Evolutionary conservation across 768 basidiomycete species (phyloP), one percentile per base, ranked within the genome.

Genomic region (Kwoniella sp.): DNA sequence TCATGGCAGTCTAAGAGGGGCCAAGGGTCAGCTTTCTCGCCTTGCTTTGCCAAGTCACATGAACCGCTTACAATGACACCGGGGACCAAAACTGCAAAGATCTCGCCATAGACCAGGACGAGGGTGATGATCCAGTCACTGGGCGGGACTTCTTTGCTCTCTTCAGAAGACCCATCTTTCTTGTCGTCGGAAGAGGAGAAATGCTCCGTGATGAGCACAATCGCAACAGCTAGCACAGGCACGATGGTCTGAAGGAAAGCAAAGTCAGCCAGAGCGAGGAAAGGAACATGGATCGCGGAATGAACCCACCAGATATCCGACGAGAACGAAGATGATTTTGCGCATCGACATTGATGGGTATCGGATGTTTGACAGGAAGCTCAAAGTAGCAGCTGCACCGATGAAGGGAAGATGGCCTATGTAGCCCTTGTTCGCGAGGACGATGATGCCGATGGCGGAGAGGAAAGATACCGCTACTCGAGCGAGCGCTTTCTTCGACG

Each of bases 41-140:
- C 23, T 54, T 54, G 3, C 3, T 4, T 8, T 13, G 31, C 1
- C 17, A 41, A 30, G 7, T 13, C 8, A 47, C 20, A 30, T 5
- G 13, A 22, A 22, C 1, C 12, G 26, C 58, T 60, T 25, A 60
- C 58, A 2, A 61, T 41, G 20, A 61, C 17, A 17, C 30, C 38
- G 15, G 60, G 60, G 22, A 54, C 25, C 13, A 61, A 29, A 12
- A 51, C 48, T 17, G 50, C 60, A n/a, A 61, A 61, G 13, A 61
- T 29, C 20, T 61, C 52, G 3, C 50, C 47, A 22, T 52, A 54
- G 34, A 61, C 34, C 22, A 61, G 45, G 23, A 61, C 37, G 51
- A 61, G 34, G 15, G 51, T 53, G 2, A 61, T 20, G 5, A 61
- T 38, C 60, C 60, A 61, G 29, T 61, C 51, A 54, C 60, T 61